Evolutionary conservation across 176 grass and related monocot species (phyloP), one percentile per base, ranked within the genome.

Genomic region (Triticum dicoccoides): DNA sequence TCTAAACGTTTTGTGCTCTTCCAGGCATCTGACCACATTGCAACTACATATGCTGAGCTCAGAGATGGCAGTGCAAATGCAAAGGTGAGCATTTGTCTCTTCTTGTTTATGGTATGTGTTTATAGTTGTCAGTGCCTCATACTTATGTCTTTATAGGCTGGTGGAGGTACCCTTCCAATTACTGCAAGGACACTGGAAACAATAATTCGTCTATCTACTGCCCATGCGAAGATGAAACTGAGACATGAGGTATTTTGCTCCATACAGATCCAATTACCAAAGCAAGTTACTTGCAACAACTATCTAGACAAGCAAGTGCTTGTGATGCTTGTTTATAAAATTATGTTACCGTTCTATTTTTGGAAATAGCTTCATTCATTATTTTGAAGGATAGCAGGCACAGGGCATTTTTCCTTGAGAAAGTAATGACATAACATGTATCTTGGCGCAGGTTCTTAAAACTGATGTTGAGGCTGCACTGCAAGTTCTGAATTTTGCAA

Each of bases 111-210:
- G 27, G 3, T 82, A 56, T 65, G 83, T 86, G 58, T 82, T 80
- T 74, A 42, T 80, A 61, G 56, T 65, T 80, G 54, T 56, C 17
- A 62, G 33, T 89, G 91, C 69, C 77, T 87, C 20, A 75, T 17
- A 2, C 32, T 76, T 14, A 17, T 62, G 13, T 88, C 87, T 80
- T 73, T 80, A 18, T 87, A 98, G 97, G 62, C 84, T 65, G 97
- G 96, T 81, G 95, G 92, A 78, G 96, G 96, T 68, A 99, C 97
- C 23, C 92, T 99, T 91, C 94, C 97, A 87, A 99, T 99, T 58
- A 99, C 97, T 77, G 94, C 97, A 8, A 99, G 97, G 88, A 99
- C 97, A 76, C 80, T 99, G 85, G 97, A 99, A 84, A 99, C 97
- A 56, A 99, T 99, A 86, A 99, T 99, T 69, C 97, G 97, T 76